Conservation (phyloP, 148 eudicot species). For the Talinum fruticosum region DNA sequence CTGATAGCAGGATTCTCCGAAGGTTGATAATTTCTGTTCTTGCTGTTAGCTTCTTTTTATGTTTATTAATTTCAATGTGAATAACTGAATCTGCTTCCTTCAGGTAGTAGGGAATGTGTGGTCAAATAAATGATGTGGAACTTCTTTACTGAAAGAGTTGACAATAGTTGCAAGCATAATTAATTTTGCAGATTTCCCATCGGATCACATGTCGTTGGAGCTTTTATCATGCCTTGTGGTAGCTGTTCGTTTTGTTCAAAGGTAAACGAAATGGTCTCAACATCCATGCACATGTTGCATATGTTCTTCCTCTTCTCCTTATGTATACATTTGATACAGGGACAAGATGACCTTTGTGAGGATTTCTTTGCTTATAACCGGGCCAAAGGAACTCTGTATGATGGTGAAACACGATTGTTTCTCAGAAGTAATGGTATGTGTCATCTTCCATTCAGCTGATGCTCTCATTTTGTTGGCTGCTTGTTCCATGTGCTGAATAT, state of each 20-base stretch:
- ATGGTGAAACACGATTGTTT: conserved; percentile 93
- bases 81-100: neutral
- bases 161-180: conserved; percentile 18
- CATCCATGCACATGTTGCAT: neutral
- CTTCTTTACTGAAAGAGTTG: conserved; percentile 18
- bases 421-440: conserved; percentile 70
- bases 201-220: conserved; percentile 93
- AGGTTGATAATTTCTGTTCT: conserved; percentile 44
- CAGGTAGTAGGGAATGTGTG: conserved; percentile 16
- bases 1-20: conserved; percentile 56
- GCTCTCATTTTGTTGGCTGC: neutral
- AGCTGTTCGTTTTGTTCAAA: conserved; percentile 82
- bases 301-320: neutral
- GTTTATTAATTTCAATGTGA: conserved; percentile 5
- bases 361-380: conserved; percentile 94
- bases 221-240: conserved; percentile 99
- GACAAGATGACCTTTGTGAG: conserved; percentile 95
- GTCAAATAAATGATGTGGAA: conserved; percentile 5
- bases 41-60: neutral
- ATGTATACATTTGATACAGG: conserved; percentile 45
- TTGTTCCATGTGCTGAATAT: conserved; percentile 1
- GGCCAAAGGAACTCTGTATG: conserved; percentile 97
- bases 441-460: conserved; percentile 10
- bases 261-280: conserved; percentile 36
- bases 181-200: conserved; percentile 64